Evolutionary conservation across 805 yeast genomes (phyloP).

Genomic region (Myxozyma vanderwaltii): DNA sequence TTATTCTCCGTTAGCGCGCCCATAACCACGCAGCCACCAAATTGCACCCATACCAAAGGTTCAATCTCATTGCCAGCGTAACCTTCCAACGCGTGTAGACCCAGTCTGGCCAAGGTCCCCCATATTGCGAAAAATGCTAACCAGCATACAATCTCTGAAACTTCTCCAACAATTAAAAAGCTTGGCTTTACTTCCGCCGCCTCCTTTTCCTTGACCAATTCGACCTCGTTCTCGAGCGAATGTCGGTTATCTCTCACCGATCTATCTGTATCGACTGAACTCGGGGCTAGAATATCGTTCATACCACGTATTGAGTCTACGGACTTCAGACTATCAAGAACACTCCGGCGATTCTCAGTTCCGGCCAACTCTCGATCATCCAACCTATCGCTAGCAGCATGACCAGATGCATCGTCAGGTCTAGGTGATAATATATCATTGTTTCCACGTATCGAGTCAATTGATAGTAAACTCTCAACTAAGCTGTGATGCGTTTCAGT

Average conservation of each 20-base stretch:
- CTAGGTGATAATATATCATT: not conserved
- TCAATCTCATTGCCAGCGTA: slow-evolving; percentile 30
- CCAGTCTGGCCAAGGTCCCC: slow-evolving; percentile 37
- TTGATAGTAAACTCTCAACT: not conserved
- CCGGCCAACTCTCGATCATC: too few species aligned
- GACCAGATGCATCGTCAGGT: not conserved
- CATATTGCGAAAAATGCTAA: slow-evolving; percentile 33
- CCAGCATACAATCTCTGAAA: slow-evolving; percentile 22
- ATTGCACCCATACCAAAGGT: slow-evolving; percentile 36
- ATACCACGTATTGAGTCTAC: not conserved
- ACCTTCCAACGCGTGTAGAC: slow-evolving; percentile 29
- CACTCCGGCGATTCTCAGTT: not conserved
- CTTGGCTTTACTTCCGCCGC: not conserved
- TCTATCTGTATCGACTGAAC: not conserved
- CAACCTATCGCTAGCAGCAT: too few species aligned
- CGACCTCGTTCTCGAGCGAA: not conserved
- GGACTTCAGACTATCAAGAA: not conserved
- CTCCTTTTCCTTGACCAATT: not conserved
- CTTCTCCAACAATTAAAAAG: slow-evolving; percentile 3
- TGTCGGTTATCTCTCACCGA: not conserved
- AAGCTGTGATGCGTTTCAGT: not conserved
- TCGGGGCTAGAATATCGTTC: not conserved
- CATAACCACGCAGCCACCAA: slow-evolving; percentile 37
- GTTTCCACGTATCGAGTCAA: not conserved
- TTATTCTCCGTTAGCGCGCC: slow-evolving; percentile 29